phyloP scores from a whole-genome alignment of 2,329 filamentous ascomycete species.

The Curvularia eragrostidis region DNA sequence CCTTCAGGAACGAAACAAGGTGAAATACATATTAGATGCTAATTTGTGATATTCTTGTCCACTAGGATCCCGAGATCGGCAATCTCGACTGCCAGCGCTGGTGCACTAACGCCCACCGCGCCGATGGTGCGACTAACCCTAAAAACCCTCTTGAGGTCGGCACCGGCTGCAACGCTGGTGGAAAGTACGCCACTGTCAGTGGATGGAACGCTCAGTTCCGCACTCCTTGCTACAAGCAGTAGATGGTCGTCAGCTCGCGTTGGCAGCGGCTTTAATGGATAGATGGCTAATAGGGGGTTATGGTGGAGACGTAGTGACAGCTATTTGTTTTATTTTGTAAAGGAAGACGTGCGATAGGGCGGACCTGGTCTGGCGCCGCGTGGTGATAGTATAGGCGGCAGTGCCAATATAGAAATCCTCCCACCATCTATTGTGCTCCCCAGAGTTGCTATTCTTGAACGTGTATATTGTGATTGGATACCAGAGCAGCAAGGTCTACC shows the following conservation, averaged over 20 bases:
- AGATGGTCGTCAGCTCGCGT: background rate
- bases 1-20: background rate
- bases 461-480: background rate
- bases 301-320: too few relatives aligned
- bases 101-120: slow-evolving; percentile 11
- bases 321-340: background rate
- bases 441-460: background rate
- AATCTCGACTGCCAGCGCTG: slow-evolving; percentile 12
- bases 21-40: slow-evolving; percentile 1
- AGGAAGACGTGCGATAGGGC: background rate
- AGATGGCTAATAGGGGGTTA: too few relatives aligned
- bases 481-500: background rate
- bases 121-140: slow-evolving; percentile 4
- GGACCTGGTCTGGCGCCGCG: background rate
- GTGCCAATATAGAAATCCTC: background rate
- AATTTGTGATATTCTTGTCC: background rate
- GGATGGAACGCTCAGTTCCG: slow-evolving; percentile 10
- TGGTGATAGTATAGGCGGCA: background rate
- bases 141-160: slow-evolving; percentile 11
- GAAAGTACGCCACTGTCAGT: slow-evolving; percentile 11
- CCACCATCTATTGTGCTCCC: background rate
- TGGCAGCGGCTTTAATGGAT: too few relatives aligned
- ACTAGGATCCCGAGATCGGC: slow-evolving; percentile 2
- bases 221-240: slow-evolving; percentile 8
- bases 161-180: slow-evolving; percentile 6